A percentile compares a stretch with the other conserved stretches of the same genome.
Evolutionary conservation across 1,284 basidiomycete species (phyloP).

Genomic region (Tetrapyrgos nigripes): DNA sequence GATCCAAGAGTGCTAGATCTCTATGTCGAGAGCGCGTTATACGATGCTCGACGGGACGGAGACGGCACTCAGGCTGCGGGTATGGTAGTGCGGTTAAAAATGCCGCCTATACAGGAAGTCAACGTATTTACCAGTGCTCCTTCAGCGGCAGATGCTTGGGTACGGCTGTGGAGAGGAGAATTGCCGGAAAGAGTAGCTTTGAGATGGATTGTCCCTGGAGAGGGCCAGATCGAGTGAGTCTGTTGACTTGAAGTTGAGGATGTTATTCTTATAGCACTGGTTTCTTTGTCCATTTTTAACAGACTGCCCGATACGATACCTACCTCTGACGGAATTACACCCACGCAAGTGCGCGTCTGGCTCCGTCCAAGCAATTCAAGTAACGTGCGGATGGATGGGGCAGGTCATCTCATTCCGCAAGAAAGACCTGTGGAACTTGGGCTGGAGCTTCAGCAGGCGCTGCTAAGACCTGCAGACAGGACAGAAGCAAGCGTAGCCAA

Average conservation of each 20-base stretch:
- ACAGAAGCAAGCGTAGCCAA: no score
- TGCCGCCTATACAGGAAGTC: constrained; percentile 64
- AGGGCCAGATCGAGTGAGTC: constrained; percentile 41
- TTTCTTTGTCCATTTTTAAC: no score
- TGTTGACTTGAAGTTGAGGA: neutral
- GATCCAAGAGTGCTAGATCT: constrained; percentile 68
- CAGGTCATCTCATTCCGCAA: constrained; percentile 65
- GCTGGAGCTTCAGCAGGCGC: no score
- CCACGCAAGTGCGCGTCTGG: constrained; percentile 59
- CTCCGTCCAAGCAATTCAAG: constrained; percentile 62
- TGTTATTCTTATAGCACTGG: neutral
- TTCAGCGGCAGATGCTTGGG: constrained; percentile 39
- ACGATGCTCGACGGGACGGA: constrained; percentile 34
- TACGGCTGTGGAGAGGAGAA: constrained; percentile 47
- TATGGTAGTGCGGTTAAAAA: constrained; percentile 62
- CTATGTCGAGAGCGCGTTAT: constrained; percentile 74
- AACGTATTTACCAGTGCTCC: constrained; percentile 56
- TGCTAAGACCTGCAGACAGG: no score
- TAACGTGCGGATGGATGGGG: constrained; percentile 57
- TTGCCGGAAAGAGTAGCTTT: constrained; percentile 57
- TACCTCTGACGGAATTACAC: no score
- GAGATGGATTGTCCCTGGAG: constrained; percentile 67
- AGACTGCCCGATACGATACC: constrained; percentile 1
- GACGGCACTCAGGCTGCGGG: no score
- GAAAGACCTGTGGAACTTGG: constrained; percentile 52